Evolutionary conservation across 257 asterid genomes (phyloP).

Genomic region (Ophiorrhiza pumila): DNA sequence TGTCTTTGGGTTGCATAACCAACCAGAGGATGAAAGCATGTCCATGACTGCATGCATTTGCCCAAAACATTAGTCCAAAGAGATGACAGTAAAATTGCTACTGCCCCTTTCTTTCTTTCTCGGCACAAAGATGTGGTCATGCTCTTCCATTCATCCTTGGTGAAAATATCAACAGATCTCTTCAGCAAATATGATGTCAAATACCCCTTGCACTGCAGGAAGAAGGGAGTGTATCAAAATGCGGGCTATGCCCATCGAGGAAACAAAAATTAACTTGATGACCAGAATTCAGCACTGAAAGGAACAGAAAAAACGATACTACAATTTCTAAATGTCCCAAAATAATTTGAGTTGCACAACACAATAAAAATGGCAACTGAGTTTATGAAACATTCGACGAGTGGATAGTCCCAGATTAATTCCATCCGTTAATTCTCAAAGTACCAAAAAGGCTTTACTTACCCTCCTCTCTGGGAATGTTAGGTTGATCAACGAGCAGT

Average conservation of each 20-base stretch:
- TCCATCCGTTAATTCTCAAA: not conserved
- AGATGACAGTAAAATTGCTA: not conserved
- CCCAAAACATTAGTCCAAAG: not conserved
- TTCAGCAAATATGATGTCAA: slow-evolving; percentile 63
- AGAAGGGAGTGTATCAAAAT: slow-evolving; percentile 9
- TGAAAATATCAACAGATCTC: slow-evolving; percentile 40
- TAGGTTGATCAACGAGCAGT: slow-evolving; percentile 79
- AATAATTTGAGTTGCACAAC: not conserved
- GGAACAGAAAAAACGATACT: not conserved
- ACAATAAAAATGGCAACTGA: not conserved
- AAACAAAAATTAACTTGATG: not conserved
- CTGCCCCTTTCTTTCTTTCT: not conserved
- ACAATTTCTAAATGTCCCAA: not conserved
- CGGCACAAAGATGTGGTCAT: not conserved
- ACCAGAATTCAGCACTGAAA: not conserved
- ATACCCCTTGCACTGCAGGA: slow-evolving; percentile 54
- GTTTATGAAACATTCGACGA: not conserved
- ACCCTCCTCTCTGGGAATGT: slow-evolving; percentile 80
- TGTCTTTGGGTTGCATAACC: not conserved
- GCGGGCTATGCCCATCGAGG: not conserved
- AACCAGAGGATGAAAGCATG: not conserved
- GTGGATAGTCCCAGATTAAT: not conserved
- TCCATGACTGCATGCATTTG: not conserved
- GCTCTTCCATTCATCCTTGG: not conserved
- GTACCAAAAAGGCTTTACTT: not conserved